Evolutionary conservation across 768 basidiomycete genomes (phyloP), one percentile per base, ranked within the genome.

Genomic region (Kwoniella sp.): DNA sequence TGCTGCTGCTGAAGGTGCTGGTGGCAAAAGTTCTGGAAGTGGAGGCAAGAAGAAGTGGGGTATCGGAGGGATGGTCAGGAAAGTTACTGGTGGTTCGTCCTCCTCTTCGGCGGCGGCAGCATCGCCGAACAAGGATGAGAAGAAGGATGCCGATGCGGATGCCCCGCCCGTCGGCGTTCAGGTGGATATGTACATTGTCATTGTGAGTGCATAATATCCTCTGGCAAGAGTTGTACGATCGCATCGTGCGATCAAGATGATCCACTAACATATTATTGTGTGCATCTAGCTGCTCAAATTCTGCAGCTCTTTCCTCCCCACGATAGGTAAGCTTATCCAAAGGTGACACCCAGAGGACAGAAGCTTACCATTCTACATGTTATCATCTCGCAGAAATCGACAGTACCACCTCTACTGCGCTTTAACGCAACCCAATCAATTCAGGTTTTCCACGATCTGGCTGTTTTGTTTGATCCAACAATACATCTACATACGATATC

Each of bases 291-390:
- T 98, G 86, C 86, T 98, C 83, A 99, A 98, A 85, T 98, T 98
- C 82, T 96, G 98, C 77, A 92, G 92, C 12, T 92, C 90, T 56
- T 95, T 96, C 80, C 92, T 96, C 48, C 94, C 93, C n/a, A 96
- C 94, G 53, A 97, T 98, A 78, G 95, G 97, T 49, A 49, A 49
- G 48, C 48, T 47, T 22, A 25, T 26, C 36, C 33, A n/a, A n/a
- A n/a, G n/a, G n/a, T n/a, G n/a, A n/a, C n/a, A n/a, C n/a, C n/a
- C n/a, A n/a, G n/a, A 2, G 33, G 22, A 4, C 24, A 64, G n/a
- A 13, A 17, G 27, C 26, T 59, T n/a, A 60, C 51, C 50, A 27
- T 12, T 40, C 7, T 54, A 40, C 55, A 69, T 71, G 8, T 15
- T 15, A 19, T 10, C 3, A 9, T 19, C 8, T 19, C 17, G 1